These are phyloP conservation scores for Fusarium poae DNA, from an alignment of 2,329 filamentous ascomycete genomes.

Conservation along the genomic window DNA sequence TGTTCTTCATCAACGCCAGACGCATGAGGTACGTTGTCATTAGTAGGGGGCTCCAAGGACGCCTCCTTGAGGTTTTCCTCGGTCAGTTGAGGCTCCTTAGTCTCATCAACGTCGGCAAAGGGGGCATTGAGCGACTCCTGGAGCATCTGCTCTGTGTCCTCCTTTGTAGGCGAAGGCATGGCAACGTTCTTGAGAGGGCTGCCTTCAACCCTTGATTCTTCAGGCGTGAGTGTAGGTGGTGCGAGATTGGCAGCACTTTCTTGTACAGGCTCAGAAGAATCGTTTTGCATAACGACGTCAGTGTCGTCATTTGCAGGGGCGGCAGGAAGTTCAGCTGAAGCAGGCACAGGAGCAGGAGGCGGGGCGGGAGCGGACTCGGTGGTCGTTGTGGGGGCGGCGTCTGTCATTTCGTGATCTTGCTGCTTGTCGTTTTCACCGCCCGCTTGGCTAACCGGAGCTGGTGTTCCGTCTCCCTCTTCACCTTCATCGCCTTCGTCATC, in stretches of 20 bases:
- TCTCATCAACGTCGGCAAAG: background rate
- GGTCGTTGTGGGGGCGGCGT: conserved; percentile 50
- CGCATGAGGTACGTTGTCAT: conserved; percentile 16
- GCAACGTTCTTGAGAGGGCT: conserved; percentile 68
- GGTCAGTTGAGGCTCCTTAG: conserved; percentile 8
- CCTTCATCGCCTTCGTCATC: conserved; percentile 64
- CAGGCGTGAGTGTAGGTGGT: conserved; percentile 48
- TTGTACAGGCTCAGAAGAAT: conserved; percentile 42
- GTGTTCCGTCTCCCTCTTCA: conserved; percentile 59
- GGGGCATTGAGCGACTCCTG: conserved; percentile 14
- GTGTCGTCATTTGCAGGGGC: conserved; percentile 39
- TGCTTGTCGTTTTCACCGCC: conserved; percentile 51
- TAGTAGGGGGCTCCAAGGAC: conserved; percentile 6
- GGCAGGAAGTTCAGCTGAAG: conserved; percentile 5
- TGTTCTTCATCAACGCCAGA: conserved; percentile 24
- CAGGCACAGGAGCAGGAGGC: conserved; percentile 14
- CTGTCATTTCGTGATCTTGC: conserved; percentile 56
- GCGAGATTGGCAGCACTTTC: conserved; percentile 52
- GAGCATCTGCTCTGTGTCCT: conserved; percentile 34
- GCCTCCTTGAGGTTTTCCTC: conserved; percentile 20
- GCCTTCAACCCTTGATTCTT: conserved; percentile 59
- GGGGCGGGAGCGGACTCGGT: conserved; percentile 34
- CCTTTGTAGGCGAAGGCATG: conserved; percentile 60
- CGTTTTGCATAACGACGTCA: conserved; percentile 47
- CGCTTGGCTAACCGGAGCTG: conserved; percentile 45